Percentiles rank a stretch among this genome's conserved stretches.
Conservation (phyloP, 306 rosid species). For the Cyamopsis tetragonoloba region DNA sequence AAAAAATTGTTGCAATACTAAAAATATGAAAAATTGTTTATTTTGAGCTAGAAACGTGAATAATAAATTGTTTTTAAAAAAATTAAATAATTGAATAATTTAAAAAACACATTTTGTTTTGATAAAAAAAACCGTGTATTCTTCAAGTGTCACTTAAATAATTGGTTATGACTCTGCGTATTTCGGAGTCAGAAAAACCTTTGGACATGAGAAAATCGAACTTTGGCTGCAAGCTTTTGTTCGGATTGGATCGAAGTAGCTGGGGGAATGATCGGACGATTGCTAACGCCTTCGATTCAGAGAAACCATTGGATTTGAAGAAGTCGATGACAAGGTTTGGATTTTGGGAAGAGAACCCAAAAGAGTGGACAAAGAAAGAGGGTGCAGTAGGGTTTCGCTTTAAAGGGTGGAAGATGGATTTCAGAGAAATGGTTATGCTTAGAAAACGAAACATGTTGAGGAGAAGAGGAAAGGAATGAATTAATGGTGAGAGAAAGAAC, state of each 20-base stretch:
- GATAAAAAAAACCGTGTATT: too few species aligned
- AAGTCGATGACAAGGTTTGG: background rate
- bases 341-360: slow-evolving; percentile 11
- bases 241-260: background rate
- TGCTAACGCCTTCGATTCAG: background rate
- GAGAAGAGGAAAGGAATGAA: too few species aligned
- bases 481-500: too few species aligned
- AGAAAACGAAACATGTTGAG: background rate
- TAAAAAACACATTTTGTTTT: too few species aligned
- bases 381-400: background rate
- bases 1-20: too few species aligned
- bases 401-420: background rate
- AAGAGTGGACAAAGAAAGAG: background rate
- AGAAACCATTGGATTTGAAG: background rate
- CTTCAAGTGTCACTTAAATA: too few species aligned
- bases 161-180: background rate
- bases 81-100: too few species aligned
- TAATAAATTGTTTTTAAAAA: too few species aligned
- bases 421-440: background rate
- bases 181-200: background rate
- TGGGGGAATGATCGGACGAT: background rate
- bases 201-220: slow-evolving; percentile 22
- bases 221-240: background rate
- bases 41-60: too few species aligned
- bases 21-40: too few species aligned